These are phyloP conservation scores for Colletotrichum melonis DNA, from an alignment of 2,329 filamentous ascomycete species.

Conservation along the genomic window DNA sequence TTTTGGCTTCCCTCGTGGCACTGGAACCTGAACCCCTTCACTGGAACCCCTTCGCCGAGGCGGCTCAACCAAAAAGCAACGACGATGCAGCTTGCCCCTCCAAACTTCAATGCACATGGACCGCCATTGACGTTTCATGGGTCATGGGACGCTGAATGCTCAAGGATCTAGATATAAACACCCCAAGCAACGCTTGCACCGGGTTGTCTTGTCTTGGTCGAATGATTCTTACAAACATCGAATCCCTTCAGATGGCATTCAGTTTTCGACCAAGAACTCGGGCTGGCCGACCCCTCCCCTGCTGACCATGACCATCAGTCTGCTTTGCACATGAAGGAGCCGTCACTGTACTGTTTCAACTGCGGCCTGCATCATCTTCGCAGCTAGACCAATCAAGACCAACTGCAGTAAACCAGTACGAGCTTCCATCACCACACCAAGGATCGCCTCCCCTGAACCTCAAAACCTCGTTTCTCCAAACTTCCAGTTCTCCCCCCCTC, in stretches of 20 bases:
- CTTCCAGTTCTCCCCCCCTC: background rate
- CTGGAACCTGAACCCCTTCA: background rate
- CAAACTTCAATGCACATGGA: no score
- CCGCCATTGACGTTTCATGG: background rate
- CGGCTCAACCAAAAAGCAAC: slow-evolving; percentile 1
- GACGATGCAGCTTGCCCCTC: no score
- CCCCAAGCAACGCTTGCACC: background rate
- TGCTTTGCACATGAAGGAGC: background rate
- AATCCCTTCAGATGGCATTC: background rate
- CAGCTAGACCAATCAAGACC: background rate
- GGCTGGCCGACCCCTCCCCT: slow-evolving; percentile 1
- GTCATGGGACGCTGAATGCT: background rate
- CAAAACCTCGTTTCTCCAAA: background rate
- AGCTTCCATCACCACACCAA: background rate
- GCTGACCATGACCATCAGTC: no score
- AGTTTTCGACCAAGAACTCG: background rate
- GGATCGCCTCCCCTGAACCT: slow-evolving; percentile 7
- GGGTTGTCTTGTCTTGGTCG: background rate
- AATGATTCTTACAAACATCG: background rate
- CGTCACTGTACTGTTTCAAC: background rate
- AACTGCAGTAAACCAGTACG: slow-evolving; percentile 1
- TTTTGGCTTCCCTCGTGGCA: background rate
- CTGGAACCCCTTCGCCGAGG: background rate
- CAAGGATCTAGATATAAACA: background rate
- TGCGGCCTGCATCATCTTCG: background rate